Evolutionary conservation across 306 rosid genomes (phyloP).

Genomic region (Cucumis cinereus): DNA sequence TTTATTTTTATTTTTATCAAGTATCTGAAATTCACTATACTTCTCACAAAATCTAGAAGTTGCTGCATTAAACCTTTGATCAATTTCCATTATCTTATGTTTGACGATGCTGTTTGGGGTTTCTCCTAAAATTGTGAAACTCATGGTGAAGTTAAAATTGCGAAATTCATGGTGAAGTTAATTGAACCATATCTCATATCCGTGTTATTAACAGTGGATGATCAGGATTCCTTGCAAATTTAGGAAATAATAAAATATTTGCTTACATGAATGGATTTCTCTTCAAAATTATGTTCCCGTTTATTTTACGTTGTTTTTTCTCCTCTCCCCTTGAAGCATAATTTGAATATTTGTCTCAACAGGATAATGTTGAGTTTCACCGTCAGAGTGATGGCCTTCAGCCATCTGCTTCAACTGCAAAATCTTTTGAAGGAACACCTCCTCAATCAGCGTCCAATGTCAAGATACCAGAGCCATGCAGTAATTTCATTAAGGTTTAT

Average conservation of each 20-base stretch:
- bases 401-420: slow-evolving; percentile 20
- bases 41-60: background rate
- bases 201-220: background rate
- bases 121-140: background rate
- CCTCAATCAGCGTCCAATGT: slow-evolving; percentile 16
- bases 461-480: slow-evolving; percentile 17
- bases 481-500: slow-evolving; percentile 22
- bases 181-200: background rate
- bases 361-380: slow-evolving; percentile 26
- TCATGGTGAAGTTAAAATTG: background rate
- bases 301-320: background rate
- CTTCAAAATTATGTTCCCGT: background rate
- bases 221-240: background rate
- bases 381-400: slow-evolving; percentile 8
- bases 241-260: background rate
- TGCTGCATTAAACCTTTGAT: background rate
- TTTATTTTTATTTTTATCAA: no score
- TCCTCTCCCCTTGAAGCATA: background rate
- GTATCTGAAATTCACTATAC: background rate
- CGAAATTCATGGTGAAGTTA: background rate
- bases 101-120: background rate
- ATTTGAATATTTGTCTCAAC: slow-evolving; percentile 8
- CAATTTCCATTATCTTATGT: background rate
- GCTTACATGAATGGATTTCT: background rate
- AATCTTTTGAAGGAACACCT: slow-evolving; percentile 14